phyloP scores from a whole-genome alignment of 2,329 filamentous ascomycete genomes.

The Curvularia spicifera region DNA sequence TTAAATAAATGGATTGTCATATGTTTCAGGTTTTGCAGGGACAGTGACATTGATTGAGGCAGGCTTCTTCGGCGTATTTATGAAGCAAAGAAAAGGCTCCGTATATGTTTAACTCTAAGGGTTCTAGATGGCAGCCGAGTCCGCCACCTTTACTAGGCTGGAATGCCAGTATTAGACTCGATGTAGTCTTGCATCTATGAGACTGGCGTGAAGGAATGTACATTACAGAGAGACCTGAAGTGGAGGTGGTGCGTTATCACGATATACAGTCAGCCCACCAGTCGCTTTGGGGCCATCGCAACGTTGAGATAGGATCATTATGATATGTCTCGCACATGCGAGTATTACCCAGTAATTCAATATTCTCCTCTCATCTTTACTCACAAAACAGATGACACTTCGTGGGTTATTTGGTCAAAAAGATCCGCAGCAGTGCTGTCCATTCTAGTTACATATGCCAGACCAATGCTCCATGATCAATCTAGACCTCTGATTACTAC shows the following conservation, averaged over 20 bases:
- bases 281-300: background rate
- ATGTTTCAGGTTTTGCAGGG: background rate
- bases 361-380: constrained; percentile 8
- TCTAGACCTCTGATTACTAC: background rate
- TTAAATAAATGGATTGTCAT: constrained; percentile 17
- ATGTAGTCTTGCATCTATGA: background rate
- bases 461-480: background rate
- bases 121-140: background rate
- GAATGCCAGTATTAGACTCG: background rate
- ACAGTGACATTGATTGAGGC: background rate
- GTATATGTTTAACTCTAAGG: background rate
- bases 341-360: constrained; percentile 6
- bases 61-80: background rate
- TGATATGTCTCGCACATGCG: background rate
- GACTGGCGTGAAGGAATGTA: constrained; percentile 5
- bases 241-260: background rate
- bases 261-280: background rate
- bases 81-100: background rate
- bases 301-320: background rate
- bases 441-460: background rate
- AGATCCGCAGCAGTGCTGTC: background rate
- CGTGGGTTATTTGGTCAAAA: background rate
- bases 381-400: background rate
- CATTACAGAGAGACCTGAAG: background rate
- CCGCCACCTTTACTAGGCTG: background rate